Base-by-base conservation (phyloP, 2,329 filamentous ascomycete species). In the Epicoccum sorghinum region DNA sequence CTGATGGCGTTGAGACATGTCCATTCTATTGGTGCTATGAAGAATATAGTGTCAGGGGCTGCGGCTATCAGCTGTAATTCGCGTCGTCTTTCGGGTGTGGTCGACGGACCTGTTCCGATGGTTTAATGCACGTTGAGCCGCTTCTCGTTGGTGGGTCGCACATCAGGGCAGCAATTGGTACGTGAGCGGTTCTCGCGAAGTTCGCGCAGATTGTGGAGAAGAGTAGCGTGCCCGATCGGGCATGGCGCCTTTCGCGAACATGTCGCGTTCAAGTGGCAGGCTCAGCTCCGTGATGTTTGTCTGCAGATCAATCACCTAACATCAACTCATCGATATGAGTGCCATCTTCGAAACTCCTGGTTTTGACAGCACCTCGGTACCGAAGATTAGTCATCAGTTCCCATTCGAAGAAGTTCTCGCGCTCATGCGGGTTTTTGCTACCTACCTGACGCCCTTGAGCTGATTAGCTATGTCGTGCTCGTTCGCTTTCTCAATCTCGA, bases 21-120 rank as follows among this genome's bases (percentile, higher is more conserved):
- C 9, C 24, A 24, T 32, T 30, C 42, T 29, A 52, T 52, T 52
- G 49, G 49, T 25, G 43, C 12, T 10, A 7, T 29, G 8, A 35
- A n/a, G 4, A 37, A 18, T 41, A 13, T 33, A 30, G 29, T 27
- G 25, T 35, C 23, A 52, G 29, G 22, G 37, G 46, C 38, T 48
- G 29, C 30, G 37, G 46, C 38, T 48, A 42, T 37, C 39, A 43
- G 23, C 32, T 30, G 30, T 30, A 24, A 18, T n/a, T 46, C 29
- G 30, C 29, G 27, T 45, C 41, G 7, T 22, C 6, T 9, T 43
- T 24, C 41, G 23, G 10, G 7, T 6, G 32, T 25, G 14, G 22
- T 6, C 24, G 8, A 36, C 24, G 9, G 14, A 49, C 35, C 29
- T 29, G 12, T 24, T 30, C 42, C 37, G 37, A 41, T 30, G n/a